A percentile compares a stretch with the other conserved stretches of the same genome.
These are phyloP conservation scores for Phyllosticta citrichinensis DNA, from an alignment of 2,329 filamentous ascomycete genomes.

Conservation along the genomic window DNA sequence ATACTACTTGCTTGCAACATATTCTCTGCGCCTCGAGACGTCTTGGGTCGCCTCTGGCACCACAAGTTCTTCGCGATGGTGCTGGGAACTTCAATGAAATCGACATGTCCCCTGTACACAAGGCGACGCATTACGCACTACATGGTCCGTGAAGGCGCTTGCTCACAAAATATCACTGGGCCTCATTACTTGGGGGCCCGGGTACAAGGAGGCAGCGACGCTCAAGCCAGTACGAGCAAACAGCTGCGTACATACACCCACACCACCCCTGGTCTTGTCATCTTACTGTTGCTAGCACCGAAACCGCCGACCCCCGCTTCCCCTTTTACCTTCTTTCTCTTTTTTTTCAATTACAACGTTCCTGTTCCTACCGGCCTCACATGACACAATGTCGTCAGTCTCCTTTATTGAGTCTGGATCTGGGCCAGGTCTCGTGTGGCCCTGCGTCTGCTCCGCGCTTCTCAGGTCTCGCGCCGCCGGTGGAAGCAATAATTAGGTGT, in stretches of 20 bases:
- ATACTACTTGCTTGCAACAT: background rate
- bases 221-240: background rate
- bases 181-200: background rate
- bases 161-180: background rate
- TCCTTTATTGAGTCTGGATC: too few relatives aligned
- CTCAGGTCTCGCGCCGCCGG: too few relatives aligned
- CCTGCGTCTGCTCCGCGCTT: too few relatives aligned
- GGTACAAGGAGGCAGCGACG: background rate
- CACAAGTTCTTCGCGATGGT: background rate
- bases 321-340: background rate
- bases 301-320: background rate
- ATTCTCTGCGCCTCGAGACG: background rate
- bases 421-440: too few relatives aligned
- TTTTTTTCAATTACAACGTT: background rate
- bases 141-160: background rate
- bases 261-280: background rate
- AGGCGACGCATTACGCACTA: background rate
- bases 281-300: background rate
- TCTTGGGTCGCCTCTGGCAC: background rate
- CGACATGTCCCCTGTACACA: conserved; percentile 7
- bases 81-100: conserved; percentile 1
- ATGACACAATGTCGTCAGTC: background rate
- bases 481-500: too few relatives aligned
- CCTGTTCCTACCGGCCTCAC: background rate
- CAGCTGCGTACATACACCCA: background rate